A percentile compares a stretch with the other conserved stretches of the same genome.
Evolutionary conservation across 2,329 filamentous ascomycete genomes (phyloP).

Genomic region (Shiraia sp.): DNA sequence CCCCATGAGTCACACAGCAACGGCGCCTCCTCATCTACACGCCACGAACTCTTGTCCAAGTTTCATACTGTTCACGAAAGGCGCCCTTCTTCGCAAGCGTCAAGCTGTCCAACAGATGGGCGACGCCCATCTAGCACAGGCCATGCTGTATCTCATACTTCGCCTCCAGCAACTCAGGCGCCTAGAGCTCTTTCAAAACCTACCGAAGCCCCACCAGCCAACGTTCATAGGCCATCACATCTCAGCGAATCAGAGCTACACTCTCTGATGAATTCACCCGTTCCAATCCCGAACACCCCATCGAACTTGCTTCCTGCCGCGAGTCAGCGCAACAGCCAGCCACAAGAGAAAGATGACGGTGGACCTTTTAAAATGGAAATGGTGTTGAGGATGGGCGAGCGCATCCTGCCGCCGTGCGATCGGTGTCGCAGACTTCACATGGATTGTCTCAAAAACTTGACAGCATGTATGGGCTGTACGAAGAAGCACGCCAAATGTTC

Average conservation of each 20-base stretch:
- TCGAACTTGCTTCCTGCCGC: conserved; percentile 56
- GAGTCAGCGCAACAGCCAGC: conserved; percentile 41
- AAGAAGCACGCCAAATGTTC: conserved; percentile 89
- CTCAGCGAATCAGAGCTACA: conserved; percentile 46
- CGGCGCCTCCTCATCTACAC: conserved; percentile 59
- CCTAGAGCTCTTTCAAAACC: conserved; percentile 38
- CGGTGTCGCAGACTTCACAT: conserved; percentile 78
- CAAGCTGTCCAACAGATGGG: conserved; percentile 25
- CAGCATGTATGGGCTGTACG: conserved; percentile 83
- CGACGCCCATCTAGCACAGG: conserved; percentile 34
- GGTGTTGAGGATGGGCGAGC: conserved; percentile 73
- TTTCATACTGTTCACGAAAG: conserved; percentile 65
- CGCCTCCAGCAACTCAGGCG: conserved; percentile 22
- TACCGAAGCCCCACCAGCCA: conserved; percentile 18
- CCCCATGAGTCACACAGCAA: conserved; percentile 48
- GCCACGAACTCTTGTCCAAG: conserved; percentile 64
- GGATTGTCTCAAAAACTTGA: conserved; percentile 83
- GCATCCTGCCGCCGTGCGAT: conserved; percentile 81
- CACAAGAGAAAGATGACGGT: conserved; percentile 58
- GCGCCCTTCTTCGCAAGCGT: conserved; percentile 32
- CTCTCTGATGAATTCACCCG: conserved; percentile 50
- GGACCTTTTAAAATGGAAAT: conserved; percentile 67
- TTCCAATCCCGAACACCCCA: conserved; percentile 60
- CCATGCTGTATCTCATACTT: conserved; percentile 30
- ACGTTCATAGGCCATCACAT: conserved; percentile 26